phyloP scores from a whole-genome alignment of 345 rosid species.

The Gossypium australe region DNA sequence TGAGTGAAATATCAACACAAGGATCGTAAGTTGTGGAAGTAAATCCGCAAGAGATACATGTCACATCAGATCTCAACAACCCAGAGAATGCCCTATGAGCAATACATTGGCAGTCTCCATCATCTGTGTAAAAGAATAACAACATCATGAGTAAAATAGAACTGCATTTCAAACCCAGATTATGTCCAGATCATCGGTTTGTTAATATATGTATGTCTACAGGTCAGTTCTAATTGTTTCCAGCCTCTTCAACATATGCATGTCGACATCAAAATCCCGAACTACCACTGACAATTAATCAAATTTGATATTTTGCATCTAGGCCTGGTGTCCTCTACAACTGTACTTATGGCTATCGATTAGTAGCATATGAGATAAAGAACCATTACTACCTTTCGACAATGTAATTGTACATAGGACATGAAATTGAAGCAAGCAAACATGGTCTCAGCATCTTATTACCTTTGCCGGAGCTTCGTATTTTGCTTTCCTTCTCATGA shows the following conservation, averaged over 20 bases:
- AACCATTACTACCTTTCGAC: slow-evolving; percentile 6
- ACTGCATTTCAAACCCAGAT: not conserved
- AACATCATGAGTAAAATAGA: slow-evolving; percentile 16
- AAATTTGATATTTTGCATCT: not conserved
- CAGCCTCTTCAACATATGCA: not conserved
- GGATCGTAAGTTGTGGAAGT: slow-evolving; percentile 92
- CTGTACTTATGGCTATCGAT: not conserved
- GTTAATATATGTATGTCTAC: not conserved
- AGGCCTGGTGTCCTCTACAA: not conserved
- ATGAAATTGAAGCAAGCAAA: slow-evolving; percentile 1
- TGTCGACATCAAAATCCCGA: not conserved
- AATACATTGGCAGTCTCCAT: slow-evolving; percentile 76
- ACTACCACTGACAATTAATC: not conserved
- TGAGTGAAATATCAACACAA: slow-evolving; percentile 82
- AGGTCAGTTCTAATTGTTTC: not conserved
- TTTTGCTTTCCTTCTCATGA: slow-evolving; percentile 74
- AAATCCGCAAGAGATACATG: slow-evolving; percentile 77
- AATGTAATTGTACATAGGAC: not conserved
- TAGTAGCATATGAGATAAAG: not conserved
- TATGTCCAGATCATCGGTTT: not conserved
- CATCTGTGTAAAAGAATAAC: slow-evolving; percentile 38
- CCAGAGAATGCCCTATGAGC: slow-evolving; percentile 92
- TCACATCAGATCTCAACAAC: slow-evolving; percentile 81
- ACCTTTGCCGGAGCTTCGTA: slow-evolving; percentile 46
- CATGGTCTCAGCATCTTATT: slow-evolving; percentile 10